Percentiles rank a stretch among this genome's conserved stretches.
Evolutionary conservation across 768 basidiomycete species (phyloP).

Genomic region (Suillus luteus): DNA sequence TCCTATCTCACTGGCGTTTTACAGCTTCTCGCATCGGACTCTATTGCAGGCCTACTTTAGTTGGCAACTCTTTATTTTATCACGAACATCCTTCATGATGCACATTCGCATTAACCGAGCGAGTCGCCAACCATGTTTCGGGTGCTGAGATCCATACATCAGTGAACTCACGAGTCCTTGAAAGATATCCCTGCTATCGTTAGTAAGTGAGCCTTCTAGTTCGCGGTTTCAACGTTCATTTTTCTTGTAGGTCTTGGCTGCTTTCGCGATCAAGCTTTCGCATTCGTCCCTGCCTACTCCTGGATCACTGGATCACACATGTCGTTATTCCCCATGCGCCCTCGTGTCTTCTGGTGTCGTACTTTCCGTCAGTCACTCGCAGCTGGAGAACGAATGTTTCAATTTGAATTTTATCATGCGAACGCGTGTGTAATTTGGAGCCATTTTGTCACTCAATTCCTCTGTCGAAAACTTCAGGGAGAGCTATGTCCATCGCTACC

Average conservation of each 20-base stretch:
- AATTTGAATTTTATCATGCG: background rate
- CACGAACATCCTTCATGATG: background rate
- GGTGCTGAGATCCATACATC: background rate
- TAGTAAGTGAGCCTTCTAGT: too few species aligned
- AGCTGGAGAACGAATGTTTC: too few species aligned
- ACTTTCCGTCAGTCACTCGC: background rate
- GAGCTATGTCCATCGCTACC: background rate
- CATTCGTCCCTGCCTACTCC: background rate
- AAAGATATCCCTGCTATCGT: too few species aligned
- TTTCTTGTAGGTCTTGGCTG: background rate
- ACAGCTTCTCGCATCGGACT: background rate
- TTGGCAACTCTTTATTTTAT: background rate
- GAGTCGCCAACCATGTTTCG: background rate
- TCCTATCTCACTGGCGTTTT: constrained; percentile 1
- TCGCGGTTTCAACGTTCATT: background rate
- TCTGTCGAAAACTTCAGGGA: background rate
- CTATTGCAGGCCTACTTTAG: background rate
- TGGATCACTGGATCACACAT: background rate
- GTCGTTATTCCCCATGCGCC: background rate
- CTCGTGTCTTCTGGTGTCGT: background rate
- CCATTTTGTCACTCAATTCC: background rate
- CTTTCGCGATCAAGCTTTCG: background rate
- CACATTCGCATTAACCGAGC: background rate
- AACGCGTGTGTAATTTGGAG: background rate
- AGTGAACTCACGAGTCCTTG: background rate